Percentiles rank a stretch among this genome's conserved stretches.
Evolutionary conservation across 148 eudicot genomes (phyloP).

Genomic region (Vaccinium corymbosum): DNA sequence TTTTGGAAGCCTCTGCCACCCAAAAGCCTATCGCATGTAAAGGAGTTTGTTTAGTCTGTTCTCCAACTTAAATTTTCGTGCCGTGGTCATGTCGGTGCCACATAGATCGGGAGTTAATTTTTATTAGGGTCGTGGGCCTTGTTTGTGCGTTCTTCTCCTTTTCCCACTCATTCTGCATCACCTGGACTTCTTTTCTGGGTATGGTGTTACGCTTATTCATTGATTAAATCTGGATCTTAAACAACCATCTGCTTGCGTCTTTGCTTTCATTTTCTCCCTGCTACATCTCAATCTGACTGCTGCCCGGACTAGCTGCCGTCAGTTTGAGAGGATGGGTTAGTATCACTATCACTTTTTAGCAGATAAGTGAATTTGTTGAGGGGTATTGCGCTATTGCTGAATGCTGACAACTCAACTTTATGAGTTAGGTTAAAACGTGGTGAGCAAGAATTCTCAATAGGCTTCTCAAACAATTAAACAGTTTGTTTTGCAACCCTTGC

Average conservation of each 20-base stretch:
- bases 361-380: background rate
- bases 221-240: background rate
- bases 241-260: background rate
- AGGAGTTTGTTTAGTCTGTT: background rate
- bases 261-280: background rate
- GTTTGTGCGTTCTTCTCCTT: background rate
- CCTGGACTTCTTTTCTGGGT: background rate
- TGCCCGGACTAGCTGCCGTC: background rate
- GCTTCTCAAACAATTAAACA: background rate
- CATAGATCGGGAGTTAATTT: background rate
- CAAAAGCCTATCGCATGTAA: background rate
- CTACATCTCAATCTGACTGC: background rate
- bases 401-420: background rate
- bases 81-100: background rate
- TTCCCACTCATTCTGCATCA: background rate
- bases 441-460: conserved; percentile 1
- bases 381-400: background rate
- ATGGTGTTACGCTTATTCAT: background rate
- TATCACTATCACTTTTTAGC: background rate
- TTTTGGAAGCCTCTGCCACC: background rate
- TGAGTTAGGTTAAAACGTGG: conserved; percentile 4
- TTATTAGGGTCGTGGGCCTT: background rate
- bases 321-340: background rate
- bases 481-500: conserved; percentile 8
- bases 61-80: background rate